Evolutionary conservation across 495 filamentous ascomycete genomes (phyloP), one percentile per base, ranked within the genome.

Genomic region (Clavariopsis aquatica): DNA sequence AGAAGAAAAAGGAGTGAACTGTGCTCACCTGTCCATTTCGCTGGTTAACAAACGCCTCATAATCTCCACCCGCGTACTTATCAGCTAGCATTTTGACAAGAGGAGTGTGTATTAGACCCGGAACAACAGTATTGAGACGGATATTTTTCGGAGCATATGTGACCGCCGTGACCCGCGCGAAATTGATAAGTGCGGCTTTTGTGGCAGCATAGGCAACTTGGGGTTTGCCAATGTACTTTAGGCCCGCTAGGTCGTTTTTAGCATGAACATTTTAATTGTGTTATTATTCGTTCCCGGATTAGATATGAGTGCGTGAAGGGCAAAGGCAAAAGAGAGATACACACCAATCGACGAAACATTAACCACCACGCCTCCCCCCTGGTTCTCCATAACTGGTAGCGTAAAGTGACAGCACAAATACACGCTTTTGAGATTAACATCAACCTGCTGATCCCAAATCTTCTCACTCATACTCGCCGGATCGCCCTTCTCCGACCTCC

Each of bases 161-260:
- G 0, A 82, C 76, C 4, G 80, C 78, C 0, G 80, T 83, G 0
- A 77, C 73, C 22, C 81, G 80, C 9, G 82, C 80, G 43, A 83
- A 82, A 81, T 77, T 0, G 38, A 43, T 43, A 17, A 43, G 38
- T 2, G 38, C 38, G 4, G 38, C 38, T n/a, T 43, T 43, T 2
- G 51, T 53, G 10, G 82, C 75, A 0, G 79, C 72, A 57, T 86
- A 85, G 1, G 78, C 82, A 1, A 81, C 70, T 51, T 82, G 80
- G 0, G 79, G 78, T 51, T 84, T 83, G 0, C 78, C 81, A 46
- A 84, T 81, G 62, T 83, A 83, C 0, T 78, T 74, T 49, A 85
- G 49, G 0, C 81, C 81, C 3, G 80, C 79, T 59, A 15, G 2
- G 17, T 8, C n/a, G n/a, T n/a, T 9, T 15, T n/a, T n/a, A 45